Base-by-base conservation (phyloP, 192 early-diverging fungal species). In the Chytriomyces hyalinus region DNA sequence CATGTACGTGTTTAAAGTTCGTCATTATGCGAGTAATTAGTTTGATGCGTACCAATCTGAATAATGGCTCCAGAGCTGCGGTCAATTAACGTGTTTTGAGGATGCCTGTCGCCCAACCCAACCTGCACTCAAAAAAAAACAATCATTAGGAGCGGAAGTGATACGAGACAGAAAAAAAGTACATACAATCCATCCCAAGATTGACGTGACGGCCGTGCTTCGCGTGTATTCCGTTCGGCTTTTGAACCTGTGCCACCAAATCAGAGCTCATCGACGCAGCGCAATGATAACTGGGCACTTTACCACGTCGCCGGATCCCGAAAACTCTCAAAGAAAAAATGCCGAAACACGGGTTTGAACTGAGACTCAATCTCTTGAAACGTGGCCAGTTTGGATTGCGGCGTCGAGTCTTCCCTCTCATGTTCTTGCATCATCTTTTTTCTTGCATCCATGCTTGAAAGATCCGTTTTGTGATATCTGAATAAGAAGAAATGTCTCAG, bases 81-180 rank as follows among this genome's bases (percentile, higher is more conserved):
- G 75, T 98, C 94, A 6, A 98, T 84, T 68, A 98, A 73, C 26
- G 97, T 96, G 80, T 98, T 98, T 75, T 96, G 93, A 65, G 94
- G 78, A 78, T 98, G 97, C 0, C 97, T 88, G 82, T 98, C 97
- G 24, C 97, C 97, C 6, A 97, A 81, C 6, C 97, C 95, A 66
- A 67, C 47, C 66, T 67, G 7, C 7, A 1, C 1, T 11, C 17
- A 48, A 48, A 26, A 26, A 26, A 0, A 26, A 11, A 15, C 15
- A 4, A 47, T 57, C 20, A 20, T 67, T 1, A 47, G 66, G 3
- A 8, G 13, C 15, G 10, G 8, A 6, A 47, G 44, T 46, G 43
- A 47, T 26, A 11, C 11, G 11, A 67, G 1, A 47, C 28, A 24
- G 5, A 67, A 67, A 6, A 72, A 57, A 6, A 20, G 26, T 66